Evolutionary conservation across 2,329 filamentous ascomycete species (phyloP).

Genomic region (Neonectria faginata): DNA sequence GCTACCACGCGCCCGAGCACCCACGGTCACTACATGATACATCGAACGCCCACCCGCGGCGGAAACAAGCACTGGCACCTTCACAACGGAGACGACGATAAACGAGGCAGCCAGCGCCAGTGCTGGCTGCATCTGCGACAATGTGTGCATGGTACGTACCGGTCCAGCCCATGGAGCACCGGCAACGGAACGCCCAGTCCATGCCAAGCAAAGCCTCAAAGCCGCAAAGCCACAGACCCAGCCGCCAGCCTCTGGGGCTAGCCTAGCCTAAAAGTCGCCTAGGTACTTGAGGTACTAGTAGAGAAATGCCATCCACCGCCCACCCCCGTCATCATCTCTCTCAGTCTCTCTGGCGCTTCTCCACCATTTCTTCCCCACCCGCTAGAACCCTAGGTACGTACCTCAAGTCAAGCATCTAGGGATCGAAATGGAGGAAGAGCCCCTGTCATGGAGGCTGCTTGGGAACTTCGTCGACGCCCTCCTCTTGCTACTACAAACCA

Average conservation of each 20-base stretch:
- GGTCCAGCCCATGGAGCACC: neutral
- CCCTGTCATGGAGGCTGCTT: slow-evolving; percentile 20
- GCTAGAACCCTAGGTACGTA: slow-evolving; percentile 29
- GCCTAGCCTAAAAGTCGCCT: neutral
- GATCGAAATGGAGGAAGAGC: slow-evolving; percentile 13
- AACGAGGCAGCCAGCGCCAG: neutral
- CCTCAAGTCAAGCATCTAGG: slow-evolving; percentile 13
- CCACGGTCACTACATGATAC: neutral
- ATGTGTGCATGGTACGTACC: neutral
- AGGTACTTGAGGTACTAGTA: neutral
- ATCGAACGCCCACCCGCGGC: neutral
- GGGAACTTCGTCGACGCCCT: slow-evolving; percentile 12
- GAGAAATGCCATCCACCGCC: slow-evolving; percentile 8
- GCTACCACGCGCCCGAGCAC: neutral
- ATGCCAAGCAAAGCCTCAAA: slow-evolving; percentile 4
- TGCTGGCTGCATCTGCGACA: neutral
- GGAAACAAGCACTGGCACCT: neutral
- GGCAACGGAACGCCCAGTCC: neutral
- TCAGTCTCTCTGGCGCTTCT: slow-evolving; percentile 14
- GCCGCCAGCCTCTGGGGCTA: neutral
- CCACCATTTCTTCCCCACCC: slow-evolving; percentile 26
- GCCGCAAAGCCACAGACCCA: slow-evolving; percentile 8
- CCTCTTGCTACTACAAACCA: slow-evolving; percentile 15
- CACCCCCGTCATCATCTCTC: slow-evolving; percentile 4
- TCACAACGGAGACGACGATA: neutral